A percentile compares a stretch with the other conserved stretches of the same genome.
These are phyloP conservation scores for Daldinia grandis DNA, from an alignment of 495 filamentous ascomycete species.

Conservation along the genomic window DNA sequence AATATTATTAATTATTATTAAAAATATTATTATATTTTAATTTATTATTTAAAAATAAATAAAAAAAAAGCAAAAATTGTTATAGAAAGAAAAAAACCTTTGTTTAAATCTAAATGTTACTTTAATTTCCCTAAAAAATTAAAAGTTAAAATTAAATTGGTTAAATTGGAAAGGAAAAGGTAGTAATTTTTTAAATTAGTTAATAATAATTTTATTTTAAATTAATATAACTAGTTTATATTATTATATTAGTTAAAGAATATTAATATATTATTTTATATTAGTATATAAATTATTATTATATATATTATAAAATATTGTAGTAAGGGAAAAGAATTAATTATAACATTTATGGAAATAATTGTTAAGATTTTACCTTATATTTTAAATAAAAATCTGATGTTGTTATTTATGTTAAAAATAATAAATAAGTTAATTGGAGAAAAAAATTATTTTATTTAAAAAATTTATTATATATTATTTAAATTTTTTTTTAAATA, in stretches of 20 bases:
- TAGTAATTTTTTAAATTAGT: background rate
- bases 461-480: background rate
- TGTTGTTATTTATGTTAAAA: background rate
- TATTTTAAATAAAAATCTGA: background rate
- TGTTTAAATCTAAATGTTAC: background rate
- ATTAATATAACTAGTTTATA: background rate
- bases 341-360: background rate
- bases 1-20: background rate
- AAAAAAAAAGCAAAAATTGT: background rate
- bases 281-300: background rate
- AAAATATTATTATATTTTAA: background rate
- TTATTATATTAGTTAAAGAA: background rate
- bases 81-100: background rate
- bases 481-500: slow-evolving; percentile 6
- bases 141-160: background rate
- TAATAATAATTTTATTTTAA: background rate
- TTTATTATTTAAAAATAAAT: background rate
- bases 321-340: background rate
- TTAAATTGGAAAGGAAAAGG: background rate
- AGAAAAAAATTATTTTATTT: background rate
- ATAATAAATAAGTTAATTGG: background rate
- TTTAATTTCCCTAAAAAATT: background rate
- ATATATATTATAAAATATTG: background rate
- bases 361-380: background rate
- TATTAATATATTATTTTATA: too few relatives aligned